Conservation (phyloP, 2,329 filamentous ascomycete species). For the Penicillium sp. region DNA sequence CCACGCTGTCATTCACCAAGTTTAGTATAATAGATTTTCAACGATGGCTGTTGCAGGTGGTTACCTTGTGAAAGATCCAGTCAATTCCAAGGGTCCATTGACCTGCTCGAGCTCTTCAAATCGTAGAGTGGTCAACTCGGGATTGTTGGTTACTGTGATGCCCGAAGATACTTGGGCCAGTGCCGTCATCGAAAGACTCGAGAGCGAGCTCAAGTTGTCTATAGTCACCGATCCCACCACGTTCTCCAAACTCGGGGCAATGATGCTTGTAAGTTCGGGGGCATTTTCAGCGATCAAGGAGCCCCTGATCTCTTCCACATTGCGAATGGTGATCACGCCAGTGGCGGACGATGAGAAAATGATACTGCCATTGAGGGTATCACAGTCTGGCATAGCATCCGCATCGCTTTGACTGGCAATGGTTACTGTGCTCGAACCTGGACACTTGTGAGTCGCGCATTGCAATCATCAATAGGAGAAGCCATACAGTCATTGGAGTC, state of each 20-base stretch:
- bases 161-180: conserved; percentile 17
- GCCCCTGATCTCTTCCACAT: conserved; percentile 29
- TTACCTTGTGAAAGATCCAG: conserved; percentile 23
- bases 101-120: conserved; percentile 22
- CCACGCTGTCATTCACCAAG: no score
- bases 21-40: no score
- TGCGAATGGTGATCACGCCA: conserved; percentile 39
- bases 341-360: conserved; percentile 37
- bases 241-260: conserved; percentile 18
- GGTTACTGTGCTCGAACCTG: conserved; percentile 41
- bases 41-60: background rate
- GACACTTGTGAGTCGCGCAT: conserved; percentile 2
- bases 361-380: conserved; percentile 39
- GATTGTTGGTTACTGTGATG: conserved; percentile 20
- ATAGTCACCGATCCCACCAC: conserved; percentile 19
- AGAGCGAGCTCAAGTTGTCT: conserved; percentile 16
- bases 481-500: conserved; percentile 10
- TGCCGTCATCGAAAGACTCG: conserved; percentile 14
- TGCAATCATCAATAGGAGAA: background rate
- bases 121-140: conserved; percentile 15
- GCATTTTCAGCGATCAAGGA: conserved; percentile 17
- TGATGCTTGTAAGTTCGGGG: conserved; percentile 14
- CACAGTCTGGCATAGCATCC: conserved; percentile 31
- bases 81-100: conserved; percentile 19
- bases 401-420: conserved; percentile 36